These are phyloP conservation scores for Leccinum boreale DNA, from an alignment of 768 basidiomycete species.

Conservation along the genomic window DNA sequence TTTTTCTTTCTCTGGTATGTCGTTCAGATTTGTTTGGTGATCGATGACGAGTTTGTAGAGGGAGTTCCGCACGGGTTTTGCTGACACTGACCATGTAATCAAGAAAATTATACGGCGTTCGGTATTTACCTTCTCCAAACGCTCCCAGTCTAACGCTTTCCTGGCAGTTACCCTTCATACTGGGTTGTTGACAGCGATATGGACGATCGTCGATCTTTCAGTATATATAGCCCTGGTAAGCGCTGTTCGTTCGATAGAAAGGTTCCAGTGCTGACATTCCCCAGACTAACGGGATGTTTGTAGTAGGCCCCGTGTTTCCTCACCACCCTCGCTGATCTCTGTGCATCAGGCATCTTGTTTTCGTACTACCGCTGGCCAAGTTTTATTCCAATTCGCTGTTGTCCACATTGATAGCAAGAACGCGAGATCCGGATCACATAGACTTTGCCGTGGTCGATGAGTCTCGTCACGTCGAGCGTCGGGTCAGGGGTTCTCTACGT, in stretches of 20 bases:
- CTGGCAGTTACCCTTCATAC: conserved; percentile 39
- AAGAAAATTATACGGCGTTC: conserved; percentile 35
- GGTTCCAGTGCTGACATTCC: conserved; percentile 1
- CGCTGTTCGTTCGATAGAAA: not conserved
- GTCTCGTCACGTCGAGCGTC: conserved; percentile 16
- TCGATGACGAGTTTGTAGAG: conserved; percentile 27
- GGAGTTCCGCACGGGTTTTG: conserved; percentile 34
- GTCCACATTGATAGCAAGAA: conserved; percentile 33
- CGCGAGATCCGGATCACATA: conserved; percentile 12
- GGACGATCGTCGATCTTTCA: conserved; percentile 32
- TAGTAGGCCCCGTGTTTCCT: not conserved
- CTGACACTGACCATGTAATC: conserved; percentile 36
- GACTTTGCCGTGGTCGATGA: conserved; percentile 26
- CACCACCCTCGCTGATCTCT: not conserved
- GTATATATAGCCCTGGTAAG: conserved; percentile 25
- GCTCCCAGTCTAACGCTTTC: not conserved
- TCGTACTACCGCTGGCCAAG: conserved; percentile 33
- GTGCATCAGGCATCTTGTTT: conserved; percentile 24
- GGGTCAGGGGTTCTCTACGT: conserved; percentile 9
- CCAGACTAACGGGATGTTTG: conserved; percentile 23
- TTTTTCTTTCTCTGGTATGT: conserved; percentile 43
- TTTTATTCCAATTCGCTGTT: conserved; percentile 36
- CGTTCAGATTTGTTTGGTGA: not conserved
- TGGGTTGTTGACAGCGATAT: conserved; percentile 37
- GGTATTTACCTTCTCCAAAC: not conserved